phyloP scores from a whole-genome alignment of 2,329 filamentous ascomycete species.

The Coleophoma eucalyptorum region DNA sequence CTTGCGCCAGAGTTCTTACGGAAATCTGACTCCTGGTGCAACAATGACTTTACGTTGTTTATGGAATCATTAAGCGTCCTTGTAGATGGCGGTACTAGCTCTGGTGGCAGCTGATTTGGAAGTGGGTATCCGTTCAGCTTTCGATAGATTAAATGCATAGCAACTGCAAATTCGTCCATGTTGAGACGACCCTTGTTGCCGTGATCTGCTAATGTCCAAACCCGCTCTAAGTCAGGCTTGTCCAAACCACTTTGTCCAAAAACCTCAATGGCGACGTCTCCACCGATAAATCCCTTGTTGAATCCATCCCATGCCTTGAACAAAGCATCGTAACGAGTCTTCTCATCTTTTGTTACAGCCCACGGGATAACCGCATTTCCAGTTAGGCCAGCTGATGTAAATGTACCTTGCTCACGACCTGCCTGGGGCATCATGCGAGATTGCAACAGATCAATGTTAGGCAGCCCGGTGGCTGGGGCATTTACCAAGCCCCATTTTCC shows the following conservation, averaged over 20 bases:
- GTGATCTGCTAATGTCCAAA: slow-evolving; percentile 93
- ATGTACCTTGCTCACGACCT: slow-evolving; percentile 78
- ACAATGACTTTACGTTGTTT: slow-evolving; percentile 84
- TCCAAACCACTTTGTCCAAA: slow-evolving; percentile 94
- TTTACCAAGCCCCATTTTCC: slow-evolving; percentile 99
- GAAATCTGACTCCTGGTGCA: slow-evolving; percentile 84
- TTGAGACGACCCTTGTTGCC: slow-evolving; percentile 93
- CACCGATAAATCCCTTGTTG: slow-evolving; percentile 85
- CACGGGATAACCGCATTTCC: slow-evolving; percentile 96
- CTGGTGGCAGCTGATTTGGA: slow-evolving; percentile 80
- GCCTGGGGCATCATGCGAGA: slow-evolving; percentile 97
- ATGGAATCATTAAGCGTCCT: slow-evolving; percentile 91
- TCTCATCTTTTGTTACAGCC: slow-evolving; percentile 98
- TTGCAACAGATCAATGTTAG: slow-evolving; percentile 90
- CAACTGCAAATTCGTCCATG: slow-evolving; percentile 95
- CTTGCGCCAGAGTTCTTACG: slow-evolving; percentile 87
- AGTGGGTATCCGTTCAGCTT: slow-evolving; percentile 95
- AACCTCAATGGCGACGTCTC: slow-evolving; percentile 92
- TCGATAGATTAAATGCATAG: slow-evolving; percentile 98
- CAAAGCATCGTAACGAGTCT: slow-evolving; percentile 90
- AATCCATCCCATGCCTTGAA: slow-evolving; percentile 98
- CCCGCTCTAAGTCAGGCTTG: slow-evolving; percentile 81
- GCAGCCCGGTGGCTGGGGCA: slow-evolving; percentile 80
- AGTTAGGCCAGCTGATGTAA: slow-evolving; percentile 80
- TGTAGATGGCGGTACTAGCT: slow-evolving; percentile 91